These are phyloP conservation scores for Albatrellus ellisii DNA, from an alignment of 768 basidiomycete species.

Conservation along the genomic window DNA sequence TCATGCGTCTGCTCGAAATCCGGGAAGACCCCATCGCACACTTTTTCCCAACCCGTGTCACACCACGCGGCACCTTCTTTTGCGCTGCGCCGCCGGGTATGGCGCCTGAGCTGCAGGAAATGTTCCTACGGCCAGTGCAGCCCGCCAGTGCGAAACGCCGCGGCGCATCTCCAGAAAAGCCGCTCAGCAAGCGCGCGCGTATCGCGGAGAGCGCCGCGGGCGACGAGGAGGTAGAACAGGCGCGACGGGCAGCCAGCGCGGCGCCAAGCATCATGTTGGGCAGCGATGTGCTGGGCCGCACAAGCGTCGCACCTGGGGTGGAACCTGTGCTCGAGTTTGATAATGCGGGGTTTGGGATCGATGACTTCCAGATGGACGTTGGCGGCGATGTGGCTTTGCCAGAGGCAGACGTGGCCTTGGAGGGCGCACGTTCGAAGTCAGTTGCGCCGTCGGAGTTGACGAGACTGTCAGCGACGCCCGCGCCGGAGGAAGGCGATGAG, in stretches of 20 bases:
- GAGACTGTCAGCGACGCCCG: constrained; percentile 48
- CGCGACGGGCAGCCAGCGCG: constrained; percentile 50
- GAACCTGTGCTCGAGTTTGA: constrained; percentile 38
- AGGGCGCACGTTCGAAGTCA: constrained; percentile 32
- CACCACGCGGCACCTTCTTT: constrained; percentile 60
- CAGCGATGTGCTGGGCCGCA: constrained; percentile 40
- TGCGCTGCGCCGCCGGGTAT: constrained; percentile 79
- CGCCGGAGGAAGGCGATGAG: constrained; percentile 57
- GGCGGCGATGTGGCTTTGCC: constrained; percentile 33
- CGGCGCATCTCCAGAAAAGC: constrained; percentile 39
- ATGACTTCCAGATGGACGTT: constrained; percentile 65
- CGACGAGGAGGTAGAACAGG: constrained; percentile 54
- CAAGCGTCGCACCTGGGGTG: constrained; percentile 7
- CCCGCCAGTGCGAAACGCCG: constrained; percentile 42
- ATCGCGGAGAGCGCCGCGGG: constrained; percentile 24
- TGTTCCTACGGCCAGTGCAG: constrained; percentile 72
- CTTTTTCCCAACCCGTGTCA: constrained; percentile 75
- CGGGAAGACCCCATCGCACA: constrained; percentile 73
- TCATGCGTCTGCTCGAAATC: constrained; percentile 80
- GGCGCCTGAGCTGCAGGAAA: constrained; percentile 63
- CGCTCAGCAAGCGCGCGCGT: constrained; percentile 44
- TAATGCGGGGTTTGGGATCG: constrained; percentile 39
- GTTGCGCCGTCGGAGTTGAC: constrained; percentile 42
- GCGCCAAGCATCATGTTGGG: constrained; percentile 41
- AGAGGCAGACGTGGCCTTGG: constrained; percentile 20